Conservation (phyloP, 148 eudicot genomes). For the Cornus suecica region DNA sequence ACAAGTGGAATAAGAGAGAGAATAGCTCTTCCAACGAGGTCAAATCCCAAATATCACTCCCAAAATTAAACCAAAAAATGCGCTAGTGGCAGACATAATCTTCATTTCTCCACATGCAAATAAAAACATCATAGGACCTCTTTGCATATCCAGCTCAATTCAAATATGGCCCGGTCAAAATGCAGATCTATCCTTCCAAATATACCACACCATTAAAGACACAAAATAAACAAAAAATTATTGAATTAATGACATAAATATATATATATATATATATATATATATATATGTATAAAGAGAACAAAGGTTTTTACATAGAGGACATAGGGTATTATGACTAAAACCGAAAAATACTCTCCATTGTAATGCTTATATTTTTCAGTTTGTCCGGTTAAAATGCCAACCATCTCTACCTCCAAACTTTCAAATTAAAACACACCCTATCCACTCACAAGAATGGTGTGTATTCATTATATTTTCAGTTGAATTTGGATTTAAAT, state of each 20-base stretch:
- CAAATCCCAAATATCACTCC: slow-evolving; percentile 14
- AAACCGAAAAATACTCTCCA: slow-evolving; percentile 17
- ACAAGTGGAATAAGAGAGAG: slow-evolving; percentile 9
- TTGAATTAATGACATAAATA: slow-evolving; percentile 6
- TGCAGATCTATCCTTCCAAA: background rate
- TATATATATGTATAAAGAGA: background rate
- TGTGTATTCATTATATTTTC: background rate
- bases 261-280: slow-evolving; percentile 4
- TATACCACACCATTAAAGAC: background rate
- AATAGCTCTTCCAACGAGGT: slow-evolving; percentile 26
- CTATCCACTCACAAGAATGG: background rate
- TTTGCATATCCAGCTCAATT: background rate
- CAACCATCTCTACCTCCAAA: slow-evolving; percentile 51
- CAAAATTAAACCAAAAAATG: background rate
- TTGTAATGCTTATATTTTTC: slow-evolving; percentile 21
- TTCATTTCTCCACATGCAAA: slow-evolving; percentile 25
- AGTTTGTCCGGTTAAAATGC: slow-evolving; percentile 59
- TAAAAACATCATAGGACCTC: slow-evolving; percentile 15
- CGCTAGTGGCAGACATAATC: slow-evolving; percentile 38
- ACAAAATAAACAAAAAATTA: no score
- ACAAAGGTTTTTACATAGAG: background rate
- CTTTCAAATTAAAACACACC: background rate
- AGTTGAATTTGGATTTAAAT: slow-evolving; percentile 18
- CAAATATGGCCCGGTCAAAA: no score
- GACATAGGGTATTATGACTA: background rate